These are phyloP conservation scores for Phylloporus rhodoxanthus DNA, from an alignment of 768 basidiomycete genomes.

Conservation along the genomic window DNA sequence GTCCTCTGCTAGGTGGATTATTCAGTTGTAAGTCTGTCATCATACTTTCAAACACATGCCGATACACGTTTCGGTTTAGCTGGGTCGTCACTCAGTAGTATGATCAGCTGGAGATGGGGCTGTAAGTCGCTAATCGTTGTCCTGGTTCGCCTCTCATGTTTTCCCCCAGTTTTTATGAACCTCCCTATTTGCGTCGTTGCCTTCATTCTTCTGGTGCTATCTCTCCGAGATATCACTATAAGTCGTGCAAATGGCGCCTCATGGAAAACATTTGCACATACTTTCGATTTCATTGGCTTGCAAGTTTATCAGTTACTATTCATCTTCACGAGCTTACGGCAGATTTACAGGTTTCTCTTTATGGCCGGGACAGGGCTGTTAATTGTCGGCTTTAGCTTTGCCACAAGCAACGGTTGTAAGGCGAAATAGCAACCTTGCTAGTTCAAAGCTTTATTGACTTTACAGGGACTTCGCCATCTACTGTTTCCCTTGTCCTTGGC, in stretches of 20 bases:
- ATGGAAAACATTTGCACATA: conserved; percentile 47
- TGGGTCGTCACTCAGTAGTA: conserved; percentile 15
- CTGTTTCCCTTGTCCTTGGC: conserved; percentile 51
- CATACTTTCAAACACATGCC: conserved; percentile 12
- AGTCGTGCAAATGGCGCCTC: conserved; percentile 43
- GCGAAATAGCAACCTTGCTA: not conserved
- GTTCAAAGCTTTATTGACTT: conserved; percentile 12
- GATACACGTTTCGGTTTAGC: conserved; percentile 24
- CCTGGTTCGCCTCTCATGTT: conserved; percentile 12
- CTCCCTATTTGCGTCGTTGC: conserved; percentile 66
- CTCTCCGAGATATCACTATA: conserved; percentile 55
- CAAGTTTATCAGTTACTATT: conserved; percentile 35
- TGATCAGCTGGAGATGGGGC: conserved; percentile 74
- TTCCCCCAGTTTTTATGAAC: conserved; percentile 68
- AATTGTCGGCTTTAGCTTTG: conserved; percentile 76
- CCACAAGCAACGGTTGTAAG: conserved; percentile 65
- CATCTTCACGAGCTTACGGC: conserved; percentile 17
- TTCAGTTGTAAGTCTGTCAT: conserved; percentile 58
- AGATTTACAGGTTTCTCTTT: conserved; percentile 53
- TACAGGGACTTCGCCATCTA: conserved; percentile 59
- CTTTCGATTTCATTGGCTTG: conserved; percentile 77
- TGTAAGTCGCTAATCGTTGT: conserved; percentile 47
- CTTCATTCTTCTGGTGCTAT: conserved; percentile 47
- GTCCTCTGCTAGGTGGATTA: conserved; percentile 74
- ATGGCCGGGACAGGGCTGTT: conserved; percentile 70